Evolutionary conservation across 768 basidiomycete genomes (phyloP), one percentile per base, ranked within the genome.

Genomic region (Sporobolomyces roseus): DNA sequence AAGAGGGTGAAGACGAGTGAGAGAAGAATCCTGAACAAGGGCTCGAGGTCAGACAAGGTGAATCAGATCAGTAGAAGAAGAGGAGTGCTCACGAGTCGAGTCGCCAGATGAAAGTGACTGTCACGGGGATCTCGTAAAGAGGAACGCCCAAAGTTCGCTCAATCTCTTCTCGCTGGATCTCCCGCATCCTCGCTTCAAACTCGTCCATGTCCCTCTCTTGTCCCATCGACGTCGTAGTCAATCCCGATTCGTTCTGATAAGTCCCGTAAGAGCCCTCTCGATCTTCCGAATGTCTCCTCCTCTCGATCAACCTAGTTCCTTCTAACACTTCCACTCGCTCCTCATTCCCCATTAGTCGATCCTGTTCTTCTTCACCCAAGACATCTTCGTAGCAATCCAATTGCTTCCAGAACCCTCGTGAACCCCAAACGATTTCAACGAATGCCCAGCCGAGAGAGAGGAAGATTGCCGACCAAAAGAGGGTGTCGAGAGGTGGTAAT

Each of bases 401-500:
- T 29, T 65, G 61, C 30, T 63, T 61, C 67, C 67, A 69, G 13
- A 73, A 54, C 23, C 61, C 35, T 17, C 67, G 8, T 5, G 29
- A 35, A 14, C 67, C 64, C 72, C 72, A 74, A 4, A 70, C 32
- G 63, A 71, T 72, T 59, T 75, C 74, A 29, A 68, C 55, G 27
- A 33, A 14, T 10, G 72, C 72, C 63, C 70, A 74, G 5, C 74
- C 72, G 19, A 75, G 63, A 7, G 70, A 65, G 61, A 75, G 55
- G 63, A 62, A 70, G 41, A 75, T 63, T 2, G 68, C 74, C n/a
- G 64, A 70, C 59, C 69, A 75, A 68, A 75, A 74, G 38, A 73
- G 68, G 8, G 70, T 65, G 60, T 73, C 63, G 70, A 73, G 61
- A 25, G 74, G 65, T 14, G 70, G 62, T 35, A 71, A 63, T 17